Base-by-base conservation (phyloP, 2,329 filamentous ascomycete genomes). In the Chaetomium sp. region DNA sequence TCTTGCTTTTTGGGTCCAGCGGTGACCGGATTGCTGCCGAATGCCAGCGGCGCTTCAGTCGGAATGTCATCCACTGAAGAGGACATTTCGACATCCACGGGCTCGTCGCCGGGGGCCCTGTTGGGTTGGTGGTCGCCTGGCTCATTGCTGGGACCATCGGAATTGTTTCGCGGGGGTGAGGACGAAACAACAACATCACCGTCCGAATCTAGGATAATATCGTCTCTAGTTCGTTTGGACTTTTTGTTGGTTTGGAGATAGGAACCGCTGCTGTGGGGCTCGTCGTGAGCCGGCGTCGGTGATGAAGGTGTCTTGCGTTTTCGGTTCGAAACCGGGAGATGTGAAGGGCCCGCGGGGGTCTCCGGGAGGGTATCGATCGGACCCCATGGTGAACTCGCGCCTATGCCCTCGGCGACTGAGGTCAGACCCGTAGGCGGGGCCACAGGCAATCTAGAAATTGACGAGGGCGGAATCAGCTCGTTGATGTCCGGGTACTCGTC, bases 401-500 rank as follows among this genome's bases (percentile, higher is more conserved):
- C 19, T 27, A 27, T 27, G 19, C 19, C 19, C 19, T 27, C 19
- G 19, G 19, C 19, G 19, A 27, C 19, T 27, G 48, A 50, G 6
- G 49, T 38, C 3, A 51, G 14, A 4, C 36, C 47, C 11, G 49
- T 33, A 3, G 37, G 19, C 19, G 19, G 19, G 19, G 19, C 19
- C 19, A 42, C 49, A 10, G 54, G 48, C 5, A 59, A 61, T 10
- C 37, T 52, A 2, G 72, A 60, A 36, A 73, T 65, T 48, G 58
- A 56, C 4, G 55, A 59, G 12, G 53, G 44, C 3, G 53, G 47
- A 19, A 64, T 50, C 1, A 64, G 49, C 12, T 80, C 72, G 59
- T 78, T 74, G 6, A 84, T 76, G 59, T 84, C 79, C 0, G 78
- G 79, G 46, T 80, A 83, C 14, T 78, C 74, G 37, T 76, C 74